Evolutionary conservation across 2,329 filamentous ascomycete species (phyloP), one percentile per base, ranked within the genome.

Genomic region (Clonostachys sp.): DNA sequence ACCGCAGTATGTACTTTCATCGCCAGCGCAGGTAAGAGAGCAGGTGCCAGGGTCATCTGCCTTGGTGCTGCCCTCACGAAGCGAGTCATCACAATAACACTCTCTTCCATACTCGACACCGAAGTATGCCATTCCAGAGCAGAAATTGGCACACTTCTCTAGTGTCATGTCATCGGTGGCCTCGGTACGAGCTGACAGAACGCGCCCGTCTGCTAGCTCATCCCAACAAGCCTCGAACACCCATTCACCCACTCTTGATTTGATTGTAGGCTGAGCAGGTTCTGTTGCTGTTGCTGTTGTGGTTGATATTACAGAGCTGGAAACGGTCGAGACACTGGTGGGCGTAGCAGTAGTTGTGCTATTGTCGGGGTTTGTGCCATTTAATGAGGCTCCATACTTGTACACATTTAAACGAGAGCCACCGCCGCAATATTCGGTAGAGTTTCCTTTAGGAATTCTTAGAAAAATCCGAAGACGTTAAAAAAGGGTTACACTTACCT

Each of bases 361-460:
- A n/a, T n/a, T 39, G 36, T 39, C 36, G 14, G 36, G 36, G 3
- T n/a, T 18, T 39, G 36, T 39, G 36, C 17, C 36, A n/a, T n/a
- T n/a, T 12, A 39, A n/a, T 39, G 12, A 30, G 24, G 17, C 44
- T 5, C 38, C 50, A 8, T 61, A 51, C 41, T 63, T 48, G 41
- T 70, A 70, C 2, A 67, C 55, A 18, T 69, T 70, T 10, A 70
- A 54, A 5, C 65, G 61, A 9, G 56, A 57, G 0, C 57, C 48
- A 0, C 63, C 67, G 44, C 67, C 67, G n/a, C 67, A 70, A 41
- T 56, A 61, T 45, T 70, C 67, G 12, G 62, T 66, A 2, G 54
- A 46, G 40, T 70, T 69, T 3, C 59, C 60, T 57, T 12, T 9
- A 8, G 1, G 13, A 8, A 4, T 12, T 2, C 24, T 58, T 12